Percentiles rank a stretch among this genome's conserved stretches.
Evolutionary conservation across 345 rosid genomes (phyloP).

Genomic region (Citropsis articulata): DNA sequence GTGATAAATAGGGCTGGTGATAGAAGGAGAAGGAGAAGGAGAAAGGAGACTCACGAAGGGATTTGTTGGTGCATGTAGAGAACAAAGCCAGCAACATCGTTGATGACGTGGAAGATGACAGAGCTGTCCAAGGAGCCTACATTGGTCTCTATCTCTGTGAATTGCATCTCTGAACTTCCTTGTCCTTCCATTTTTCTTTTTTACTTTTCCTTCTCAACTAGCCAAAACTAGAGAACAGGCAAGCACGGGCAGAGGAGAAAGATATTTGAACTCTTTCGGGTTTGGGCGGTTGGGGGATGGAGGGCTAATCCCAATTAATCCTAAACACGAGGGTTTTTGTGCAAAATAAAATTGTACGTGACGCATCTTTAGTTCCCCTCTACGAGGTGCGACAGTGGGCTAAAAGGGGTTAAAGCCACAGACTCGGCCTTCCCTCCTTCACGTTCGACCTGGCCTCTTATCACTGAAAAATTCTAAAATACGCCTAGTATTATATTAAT

Average conservation of each 20-base stretch:
- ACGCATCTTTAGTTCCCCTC: too few species aligned
- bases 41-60: constrained; percentile 57
- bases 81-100: constrained; percentile 60
- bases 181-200: constrained; percentile 35
- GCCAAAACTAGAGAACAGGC: neutral
- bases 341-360: neutral
- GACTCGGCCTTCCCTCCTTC: too few species aligned
- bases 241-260: neutral
- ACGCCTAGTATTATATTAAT: too few species aligned
- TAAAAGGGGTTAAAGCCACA: neutral
- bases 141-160: constrained; percentile 41
- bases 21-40: neutral
- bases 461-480: too few species aligned
- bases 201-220: neutral
- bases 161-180: constrained; percentile 39
- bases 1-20: neutral
- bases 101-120: constrained; percentile 58
- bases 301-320: neutral
- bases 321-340: neutral
- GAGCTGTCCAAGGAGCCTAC: constrained; percentile 48
- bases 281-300: constrained; percentile 10
- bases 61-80: constrained; percentile 98
- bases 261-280: neutral
- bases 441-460: too few species aligned
- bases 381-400: neutral